Evolutionary conservation across 306 rosid species (phyloP).

Genomic region (Cercis canadensis): DNA sequence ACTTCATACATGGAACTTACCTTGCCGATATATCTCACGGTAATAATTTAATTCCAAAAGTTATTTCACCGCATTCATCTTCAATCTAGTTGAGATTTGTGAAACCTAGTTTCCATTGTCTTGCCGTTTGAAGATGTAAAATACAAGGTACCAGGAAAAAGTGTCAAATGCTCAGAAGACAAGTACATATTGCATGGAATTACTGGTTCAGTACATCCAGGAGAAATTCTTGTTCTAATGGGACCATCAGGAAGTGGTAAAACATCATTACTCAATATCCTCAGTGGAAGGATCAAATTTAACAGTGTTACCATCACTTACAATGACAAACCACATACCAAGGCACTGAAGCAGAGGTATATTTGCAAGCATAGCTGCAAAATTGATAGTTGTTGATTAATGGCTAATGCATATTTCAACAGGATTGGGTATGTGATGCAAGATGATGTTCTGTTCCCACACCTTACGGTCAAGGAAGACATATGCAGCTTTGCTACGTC

Average conservation of each 20-base stretch:
- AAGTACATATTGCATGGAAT: neutral
- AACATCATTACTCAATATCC: neutral
- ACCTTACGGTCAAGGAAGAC: neutral
- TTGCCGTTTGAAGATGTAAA: neutral
- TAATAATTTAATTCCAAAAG: neutral
- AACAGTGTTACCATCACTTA: neutral
- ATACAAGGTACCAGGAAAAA: neutral
- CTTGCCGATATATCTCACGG: slow-evolving; percentile 10
- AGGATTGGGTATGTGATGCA: neutral
- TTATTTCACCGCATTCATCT: neutral
- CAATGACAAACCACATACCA: slow-evolving; percentile 3
- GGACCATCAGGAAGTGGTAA: slow-evolving; percentile 11
- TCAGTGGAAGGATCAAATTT: neutral
- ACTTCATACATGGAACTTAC: neutral
- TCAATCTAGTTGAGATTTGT: too few relatives aligned
- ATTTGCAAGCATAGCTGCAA: neutral
- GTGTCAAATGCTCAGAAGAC: neutral
- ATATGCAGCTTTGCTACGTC: neutral
- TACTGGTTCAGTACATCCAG: neutral
- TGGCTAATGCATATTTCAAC: neutral
- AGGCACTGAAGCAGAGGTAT: neutral
- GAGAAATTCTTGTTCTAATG: neutral
- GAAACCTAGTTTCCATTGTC: neutral
- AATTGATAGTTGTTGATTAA: neutral
- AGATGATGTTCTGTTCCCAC: slow-evolving; percentile 5